These are phyloP conservation scores for Tripterygium wilfordii DNA, from an alignment of 177 flowering plant species.

Conservation along the genomic window DNA sequence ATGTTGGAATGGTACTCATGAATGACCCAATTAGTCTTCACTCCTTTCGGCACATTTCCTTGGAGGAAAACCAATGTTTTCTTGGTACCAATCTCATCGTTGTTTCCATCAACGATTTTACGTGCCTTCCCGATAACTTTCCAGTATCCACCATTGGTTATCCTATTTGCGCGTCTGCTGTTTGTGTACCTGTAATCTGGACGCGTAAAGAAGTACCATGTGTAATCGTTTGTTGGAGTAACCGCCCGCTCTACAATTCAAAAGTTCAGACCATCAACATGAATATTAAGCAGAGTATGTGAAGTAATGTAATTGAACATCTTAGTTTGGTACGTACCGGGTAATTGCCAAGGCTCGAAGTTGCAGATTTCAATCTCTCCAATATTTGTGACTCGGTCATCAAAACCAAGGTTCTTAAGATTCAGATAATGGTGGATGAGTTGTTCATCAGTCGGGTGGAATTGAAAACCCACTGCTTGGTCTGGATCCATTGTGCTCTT, in stretches of 20 bases:
- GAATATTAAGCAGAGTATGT: no score
- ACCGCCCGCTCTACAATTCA: not conserved
- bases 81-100: slow-evolving; percentile 9
- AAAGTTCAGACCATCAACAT: no score
- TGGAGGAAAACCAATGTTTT: slow-evolving; percentile 13
- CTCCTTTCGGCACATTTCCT: slow-evolving; percentile 5
- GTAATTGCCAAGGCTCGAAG: slow-evolving; percentile 7
- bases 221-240: slow-evolving; percentile 8
- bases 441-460: slow-evolving; percentile 6
- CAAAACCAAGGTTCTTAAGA: no score
- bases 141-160: slow-evolving; percentile 14
- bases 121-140: slow-evolving; percentile 14
- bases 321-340: not conserved
- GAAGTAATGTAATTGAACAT: not conserved
- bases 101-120: not conserved
- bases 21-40: slow-evolving; percentile 13
- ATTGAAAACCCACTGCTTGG: slow-evolving; percentile 9
- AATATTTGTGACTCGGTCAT: no score
- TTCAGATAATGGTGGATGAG: slow-evolving; percentile 8
- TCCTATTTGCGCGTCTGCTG: slow-evolving; percentile 7
- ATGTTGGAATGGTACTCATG: slow-evolving; percentile 8
- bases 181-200: slow-evolving; percentile 8
- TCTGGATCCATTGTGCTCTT: no score
- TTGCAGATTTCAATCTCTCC: slow-evolving; percentile 1
- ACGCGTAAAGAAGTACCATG: slow-evolving; percentile 14